Conservation (phyloP, 1,139 yeast genomes). For the Magnusiomyces ingens region DNA sequence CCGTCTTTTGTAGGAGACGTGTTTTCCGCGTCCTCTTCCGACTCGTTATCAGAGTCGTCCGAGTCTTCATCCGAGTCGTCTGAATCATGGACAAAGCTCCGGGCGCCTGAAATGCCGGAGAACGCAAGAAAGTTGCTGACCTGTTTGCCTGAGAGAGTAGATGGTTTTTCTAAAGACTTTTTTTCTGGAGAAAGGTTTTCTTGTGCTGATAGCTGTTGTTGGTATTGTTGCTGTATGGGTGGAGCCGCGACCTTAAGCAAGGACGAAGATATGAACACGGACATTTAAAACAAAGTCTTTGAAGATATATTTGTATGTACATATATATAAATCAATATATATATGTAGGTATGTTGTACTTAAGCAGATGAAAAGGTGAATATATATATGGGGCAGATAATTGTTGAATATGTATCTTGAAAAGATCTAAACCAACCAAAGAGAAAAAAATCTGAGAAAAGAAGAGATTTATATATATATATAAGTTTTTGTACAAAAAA, state of each 20-base stretch:
- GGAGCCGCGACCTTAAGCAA: too few relatives aligned
- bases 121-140: background rate
- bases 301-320: background rate
- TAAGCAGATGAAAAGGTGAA: background rate
- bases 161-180: too few relatives aligned
- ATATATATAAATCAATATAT: too few relatives aligned
- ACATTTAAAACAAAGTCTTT: background rate
- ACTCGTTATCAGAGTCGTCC: background rate
- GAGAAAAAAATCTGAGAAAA: background rate
- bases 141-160: background rate
- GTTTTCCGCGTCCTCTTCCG: background rate
- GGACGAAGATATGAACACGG: background rate
- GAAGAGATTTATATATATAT: background rate
- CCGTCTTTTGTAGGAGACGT: background rate
- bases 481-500: background rate
- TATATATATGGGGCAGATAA: too few relatives aligned
- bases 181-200: too few relatives aligned
- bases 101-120: background rate
- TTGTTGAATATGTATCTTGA: background rate
- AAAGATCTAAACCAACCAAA: too few relatives aligned
- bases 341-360: background rate
- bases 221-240: too few relatives aligned
- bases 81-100: too few relatives aligned
- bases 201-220: too few relatives aligned
- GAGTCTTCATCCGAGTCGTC: background rate